Evolutionary conservation across 257 asterid genomes (phyloP).

Genomic region (Solanum okadae): DNA sequence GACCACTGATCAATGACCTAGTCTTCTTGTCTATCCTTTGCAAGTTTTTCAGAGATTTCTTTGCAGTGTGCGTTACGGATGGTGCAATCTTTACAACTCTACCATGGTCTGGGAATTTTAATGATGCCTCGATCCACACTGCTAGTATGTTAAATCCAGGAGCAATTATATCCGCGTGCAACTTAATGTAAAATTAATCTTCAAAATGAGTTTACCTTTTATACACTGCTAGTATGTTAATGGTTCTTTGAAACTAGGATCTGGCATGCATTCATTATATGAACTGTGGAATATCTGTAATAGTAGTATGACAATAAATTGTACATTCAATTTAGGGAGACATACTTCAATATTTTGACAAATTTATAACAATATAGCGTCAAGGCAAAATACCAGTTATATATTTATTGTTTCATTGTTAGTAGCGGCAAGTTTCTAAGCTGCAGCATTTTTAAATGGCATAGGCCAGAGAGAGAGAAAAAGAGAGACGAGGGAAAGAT

Average conservation of each 20-base stretch:
- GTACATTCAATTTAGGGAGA: neutral
- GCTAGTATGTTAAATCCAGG: slow-evolving; percentile 33
- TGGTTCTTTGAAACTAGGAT: slow-evolving; percentile 21
- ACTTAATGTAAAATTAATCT: neutral
- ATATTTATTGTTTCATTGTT: neutral
- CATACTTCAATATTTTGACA: neutral
- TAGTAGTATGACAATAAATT: neutral
- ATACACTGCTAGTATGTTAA: neutral
- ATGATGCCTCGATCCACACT: slow-evolving; percentile 27
- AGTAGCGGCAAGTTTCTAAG: neutral
- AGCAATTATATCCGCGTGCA: slow-evolving; percentile 28
- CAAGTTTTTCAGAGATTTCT: neutral
- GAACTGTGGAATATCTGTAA: neutral
- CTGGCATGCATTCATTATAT: neutral
- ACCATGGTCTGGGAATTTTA: neutral
- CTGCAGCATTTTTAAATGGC: neutral
- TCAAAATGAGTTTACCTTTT: neutral
- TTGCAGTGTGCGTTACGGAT: neutral
- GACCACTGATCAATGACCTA: neutral
- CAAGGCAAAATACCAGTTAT: neutral
- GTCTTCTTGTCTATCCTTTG: neutral
- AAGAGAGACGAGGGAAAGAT: no score
- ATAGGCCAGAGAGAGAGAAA: no score
- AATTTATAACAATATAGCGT: neutral
- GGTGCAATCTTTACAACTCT: neutral